Percentiles rank a stretch among this genome's conserved stretches.
phyloP scores from a whole-genome alignment of 352 stramenopile species.

The Globisporangium uncinulatum region DNA sequence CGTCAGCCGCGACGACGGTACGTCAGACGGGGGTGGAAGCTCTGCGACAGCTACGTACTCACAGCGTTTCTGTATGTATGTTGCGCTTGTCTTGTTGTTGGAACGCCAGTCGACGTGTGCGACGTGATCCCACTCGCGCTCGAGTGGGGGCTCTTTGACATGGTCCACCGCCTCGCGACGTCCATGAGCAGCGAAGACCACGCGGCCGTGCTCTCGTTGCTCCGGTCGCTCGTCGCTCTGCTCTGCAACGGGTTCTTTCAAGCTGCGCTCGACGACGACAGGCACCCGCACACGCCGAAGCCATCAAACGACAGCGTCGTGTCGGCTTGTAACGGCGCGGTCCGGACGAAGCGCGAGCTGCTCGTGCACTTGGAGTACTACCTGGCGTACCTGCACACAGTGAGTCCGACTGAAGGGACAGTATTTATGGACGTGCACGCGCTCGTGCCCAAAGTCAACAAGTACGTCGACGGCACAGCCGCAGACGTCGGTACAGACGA shows the following conservation, averaged over 20 bases:
- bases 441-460: conserved; percentile 38
- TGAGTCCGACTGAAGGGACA: conserved; percentile 64
- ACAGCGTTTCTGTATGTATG: conserved; percentile 1
- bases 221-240: conserved; percentile 48
- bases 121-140: conserved; percentile 59
- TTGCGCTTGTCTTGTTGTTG: conserved; percentile 5
- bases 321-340: conserved; percentile 33
- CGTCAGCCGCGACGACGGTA: conserved; percentile 42
- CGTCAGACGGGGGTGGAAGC: conserved; percentile 4
- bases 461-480: conserved; percentile 17
- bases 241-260: conserved; percentile 56
- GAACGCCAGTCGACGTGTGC: conserved; percentile 33
- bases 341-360: conserved; percentile 44
- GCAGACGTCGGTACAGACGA: no score
- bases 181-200: conserved; percentile 86
- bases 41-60: neutral
- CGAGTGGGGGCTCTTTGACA: conserved; percentile 69
- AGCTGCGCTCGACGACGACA: conserved; percentile 21
- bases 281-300: conserved; percentile 14
- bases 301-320: conserved; percentile 24
- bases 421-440: conserved; percentile 53
- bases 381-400: conserved; percentile 61
- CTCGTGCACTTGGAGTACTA: conserved; percentile 66
- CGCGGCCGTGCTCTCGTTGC: conserved; percentile 42
- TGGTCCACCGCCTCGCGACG: conserved; percentile 52